Percentiles rank a stretch among this genome's conserved stretches.
Evolutionary conservation across 495 filamentous ascomycete species (phyloP).

Genomic region (Penicillium dipodomyicola): DNA sequence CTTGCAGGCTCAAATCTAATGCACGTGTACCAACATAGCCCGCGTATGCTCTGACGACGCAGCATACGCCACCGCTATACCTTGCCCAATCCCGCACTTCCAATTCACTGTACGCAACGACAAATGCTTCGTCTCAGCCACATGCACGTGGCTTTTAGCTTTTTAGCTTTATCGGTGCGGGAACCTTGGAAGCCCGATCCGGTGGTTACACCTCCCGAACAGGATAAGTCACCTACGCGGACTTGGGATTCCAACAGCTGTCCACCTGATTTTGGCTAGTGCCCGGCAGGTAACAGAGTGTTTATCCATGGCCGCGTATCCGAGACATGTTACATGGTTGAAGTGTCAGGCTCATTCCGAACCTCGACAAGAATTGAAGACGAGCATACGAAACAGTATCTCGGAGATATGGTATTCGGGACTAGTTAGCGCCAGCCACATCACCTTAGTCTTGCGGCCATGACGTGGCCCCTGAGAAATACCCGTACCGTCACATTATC

Average conservation of each 20-base stretch:
- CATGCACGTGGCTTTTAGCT: slow-evolving; percentile 1
- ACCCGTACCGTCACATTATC: not conserved
- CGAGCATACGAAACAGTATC: not conserved
- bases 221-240: not conserved
- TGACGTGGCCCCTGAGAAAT: slow-evolving; percentile 6
- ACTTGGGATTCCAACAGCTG: not conserved
- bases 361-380: not conserved
- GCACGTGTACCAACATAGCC: not conserved
- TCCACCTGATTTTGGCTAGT: not conserved
- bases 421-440: not conserved
- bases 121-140: slow-evolving; percentile 1
- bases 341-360: not conserved
- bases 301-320: not conserved
- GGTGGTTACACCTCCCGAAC: not conserved
- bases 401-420: not conserved
- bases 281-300: not conserved
- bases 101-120: not conserved
- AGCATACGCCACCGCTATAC: not conserved
- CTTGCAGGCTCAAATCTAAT: not conserved
- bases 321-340: not conserved
- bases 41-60: not conserved
- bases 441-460: not conserved
- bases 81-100: not conserved
- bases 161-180: not conserved
- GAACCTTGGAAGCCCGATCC: not conserved